Evolutionary conservation across 331 rosid species (phyloP).

Genomic region (Stylosanthes scabra): DNA sequence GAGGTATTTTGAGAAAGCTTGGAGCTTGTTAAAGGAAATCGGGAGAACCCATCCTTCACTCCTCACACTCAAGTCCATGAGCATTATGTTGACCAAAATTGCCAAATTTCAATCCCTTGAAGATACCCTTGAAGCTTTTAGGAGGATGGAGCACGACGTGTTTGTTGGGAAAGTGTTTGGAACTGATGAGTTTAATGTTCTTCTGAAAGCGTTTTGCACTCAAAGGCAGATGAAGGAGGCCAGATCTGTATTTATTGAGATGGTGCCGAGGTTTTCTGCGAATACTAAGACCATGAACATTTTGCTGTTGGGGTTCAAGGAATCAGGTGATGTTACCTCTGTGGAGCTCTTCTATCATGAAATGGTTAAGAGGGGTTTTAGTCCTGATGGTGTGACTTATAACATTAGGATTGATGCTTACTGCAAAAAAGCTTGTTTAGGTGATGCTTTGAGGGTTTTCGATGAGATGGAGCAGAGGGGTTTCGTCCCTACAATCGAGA

Average conservation of each 20-base stretch:
- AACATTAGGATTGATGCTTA: constrained; percentile 80
- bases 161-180: constrained; percentile 66
- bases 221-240: constrained; percentile 95
- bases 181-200: constrained; percentile 77
- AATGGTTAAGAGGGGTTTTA: constrained; percentile 76
- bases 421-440: constrained; percentile 77
- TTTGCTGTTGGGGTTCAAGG: constrained; percentile 87
- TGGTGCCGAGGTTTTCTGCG: constrained; percentile 62
- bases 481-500: constrained; percentile 56
- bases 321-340: constrained; percentile 78
- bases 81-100: constrained; percentile 74
- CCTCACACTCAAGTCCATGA: constrained; percentile 84
- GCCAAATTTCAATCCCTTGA: constrained; percentile 76
- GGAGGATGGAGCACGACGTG: constrained; percentile 68
- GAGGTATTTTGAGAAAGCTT: constrained; percentile 84
- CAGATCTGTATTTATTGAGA: constrained; percentile 67
- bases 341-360: constrained; percentile 88
- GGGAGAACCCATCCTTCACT: constrained; percentile 51
- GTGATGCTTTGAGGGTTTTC: constrained; percentile 74
- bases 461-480: constrained; percentile 75
- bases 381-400: constrained; percentile 69
- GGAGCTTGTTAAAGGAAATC: constrained; percentile 66
- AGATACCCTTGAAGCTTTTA: constrained; percentile 76
- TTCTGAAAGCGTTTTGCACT: constrained; percentile 72
- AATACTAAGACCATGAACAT: constrained; percentile 85